phyloP scores from a whole-genome alignment of 108 stramenopile species.

The Nannochloropsis oceanica region DNA sequence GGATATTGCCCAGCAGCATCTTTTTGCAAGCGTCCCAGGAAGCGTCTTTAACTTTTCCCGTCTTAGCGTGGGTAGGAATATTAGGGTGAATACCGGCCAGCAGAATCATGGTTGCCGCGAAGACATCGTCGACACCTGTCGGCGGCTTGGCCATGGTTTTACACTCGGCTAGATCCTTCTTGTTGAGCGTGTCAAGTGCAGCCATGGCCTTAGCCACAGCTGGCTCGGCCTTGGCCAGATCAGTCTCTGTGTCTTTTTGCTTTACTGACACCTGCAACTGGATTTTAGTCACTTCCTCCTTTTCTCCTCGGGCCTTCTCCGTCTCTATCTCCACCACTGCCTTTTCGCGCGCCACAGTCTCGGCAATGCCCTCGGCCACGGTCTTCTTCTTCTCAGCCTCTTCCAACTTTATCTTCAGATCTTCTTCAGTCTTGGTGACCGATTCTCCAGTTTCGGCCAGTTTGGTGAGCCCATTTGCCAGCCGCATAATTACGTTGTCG shows the following conservation, averaged over 20 bases:
- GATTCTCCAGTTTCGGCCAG: conserved; percentile 52
- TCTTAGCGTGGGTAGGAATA: conserved; percentile 40
- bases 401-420: conserved; percentile 53
- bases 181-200: conserved; percentile 50
- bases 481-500: conserved; percentile 40
- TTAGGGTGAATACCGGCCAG: conserved; percentile 55
- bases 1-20: conserved; percentile 54
- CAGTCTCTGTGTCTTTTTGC: conserved; percentile 47
- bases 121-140: conserved; percentile 62
- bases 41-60: conserved; percentile 54
- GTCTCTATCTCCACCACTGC: conserved; percentile 58
- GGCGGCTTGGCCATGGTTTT: conserved; percentile 53
- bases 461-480: conserved; percentile 53
- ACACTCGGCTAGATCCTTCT: conserved; percentile 49
- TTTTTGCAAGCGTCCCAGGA: conserved; percentile 64
- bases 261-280: conserved; percentile 41
- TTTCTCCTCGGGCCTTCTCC: conserved; percentile 48
- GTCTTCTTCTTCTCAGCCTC: conserved; percentile 60
- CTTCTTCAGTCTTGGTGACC: conserved; percentile 52
- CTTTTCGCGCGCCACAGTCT: conserved; percentile 55
- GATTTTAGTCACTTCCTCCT: conserved; percentile 50
- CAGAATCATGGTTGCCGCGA: conserved; percentile 72
- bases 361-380: conserved; percentile 61
- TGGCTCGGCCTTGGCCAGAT: conserved; percentile 51
- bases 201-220: conserved; percentile 48